Evolutionary conservation across 148 eudicot species (phyloP), one percentile per base, ranked within the genome.

Genomic region (Nepenthes mirabilis): DNA sequence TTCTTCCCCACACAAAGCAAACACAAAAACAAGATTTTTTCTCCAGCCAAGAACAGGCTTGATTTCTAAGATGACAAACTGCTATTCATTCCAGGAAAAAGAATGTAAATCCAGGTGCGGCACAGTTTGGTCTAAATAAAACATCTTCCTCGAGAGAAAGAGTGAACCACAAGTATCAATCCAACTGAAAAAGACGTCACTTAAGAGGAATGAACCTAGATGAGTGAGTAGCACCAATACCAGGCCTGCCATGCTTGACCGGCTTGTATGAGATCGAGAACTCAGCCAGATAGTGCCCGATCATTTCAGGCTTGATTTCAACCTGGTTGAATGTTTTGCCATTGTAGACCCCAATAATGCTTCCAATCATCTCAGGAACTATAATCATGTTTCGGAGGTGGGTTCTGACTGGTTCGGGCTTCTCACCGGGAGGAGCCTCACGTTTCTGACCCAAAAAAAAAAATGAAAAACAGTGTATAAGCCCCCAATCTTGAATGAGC

Each of bases 221-320:
- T 36, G 95, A 87, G 75, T 79, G 95, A 65, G 90, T 83, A 43
- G 95, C 95, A 87, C 87, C 95, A 60, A 87, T 82, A 79, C 87
- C 87, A 13, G 95, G 95, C 49, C 95, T 76, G n/a, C 91, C 86
- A 45, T 80, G 88, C 83, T 80, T 85, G 40, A 85, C 88, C 5
- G 91, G 96, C 80, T 88, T 85, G 88, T 82, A 84, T 9, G 79
- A 76, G 56, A 84, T 88, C 14, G 91, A 84, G 57, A 88, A 88
- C 78, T 85, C 91, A 6, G 88, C 88, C 32, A 85, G 75, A 55
- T 80, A 84, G 66, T 82, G 95, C n/a, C 84, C 82, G 47, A 84
- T 87, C 85, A 79, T 87, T 63, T 83, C 95, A 33, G 87, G 90
- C 75, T 87, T 77, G 81, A 87, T 76, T 56, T 84, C 87, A 63